Base-by-base conservation (phyloP, 2,329 filamentous ascomycete genomes). In the Aspergillus thermomutatus region DNA sequence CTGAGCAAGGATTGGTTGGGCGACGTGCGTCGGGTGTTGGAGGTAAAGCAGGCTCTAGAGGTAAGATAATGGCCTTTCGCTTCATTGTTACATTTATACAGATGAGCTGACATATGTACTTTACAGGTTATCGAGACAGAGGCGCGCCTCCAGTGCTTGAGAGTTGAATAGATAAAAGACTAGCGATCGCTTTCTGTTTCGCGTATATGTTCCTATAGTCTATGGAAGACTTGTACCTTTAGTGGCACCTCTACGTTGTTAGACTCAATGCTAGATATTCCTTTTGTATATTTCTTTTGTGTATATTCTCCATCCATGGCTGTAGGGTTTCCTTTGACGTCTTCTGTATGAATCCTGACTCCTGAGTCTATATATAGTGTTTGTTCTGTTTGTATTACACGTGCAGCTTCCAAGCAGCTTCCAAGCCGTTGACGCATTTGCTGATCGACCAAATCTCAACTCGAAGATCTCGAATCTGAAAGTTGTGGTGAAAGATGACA, bases 1-100 rank as follows among this genome's bases (percentile, higher is more conserved):
- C 78, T 99, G 71, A 95, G 91, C 76, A 87, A 89, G 69, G 94
- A 99, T 75, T 99, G 94, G 94, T 77, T 99, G 65, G 83, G 83
- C 52, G 94, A 99, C 81, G 90, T 92, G 60, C 86, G 94, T 72
- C 89, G 92, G 78, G 91, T 96, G 63, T 80, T 99, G 69, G 94
- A 99, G 79, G 94, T 97, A 63, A 88, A 90, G 77, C 94, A 99
- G 79, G 94, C 94, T 69, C 82, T 99, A 68, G 94, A 99, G 76
- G 94, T 96, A 77, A 86, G 87, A 83, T 46, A 4, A 25, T 37
- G 11, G 8, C 21, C 62, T 57, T 31, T 37, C 6, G 17, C 14
- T 50, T 50, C 11, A 28, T 55, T 43, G 34, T 41, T 47, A 14
- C 23, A 41, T 53, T 43, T 37, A 31, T 47, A 3, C 14, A 50